Evolutionary conservation across 306 rosid genomes (phyloP).

Genomic region (Ceratonia siliqua): DNA sequence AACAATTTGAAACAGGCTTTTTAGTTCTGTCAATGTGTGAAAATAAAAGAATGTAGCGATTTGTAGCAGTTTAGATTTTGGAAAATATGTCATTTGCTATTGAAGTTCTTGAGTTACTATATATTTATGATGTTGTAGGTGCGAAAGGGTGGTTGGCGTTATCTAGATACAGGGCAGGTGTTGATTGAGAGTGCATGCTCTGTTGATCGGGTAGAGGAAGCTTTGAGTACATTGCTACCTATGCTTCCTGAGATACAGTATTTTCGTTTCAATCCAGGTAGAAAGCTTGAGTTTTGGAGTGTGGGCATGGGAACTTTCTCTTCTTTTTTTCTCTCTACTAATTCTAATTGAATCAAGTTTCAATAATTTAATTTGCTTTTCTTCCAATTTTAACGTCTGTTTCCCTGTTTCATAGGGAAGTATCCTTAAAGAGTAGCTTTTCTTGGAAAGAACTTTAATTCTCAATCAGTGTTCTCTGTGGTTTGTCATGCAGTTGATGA

Average conservation of each 20-base stretch:
- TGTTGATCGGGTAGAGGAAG: constrained; percentile 98
- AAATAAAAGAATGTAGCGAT: no score
- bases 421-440: constrained; percentile 2
- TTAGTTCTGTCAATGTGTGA: constrained; percentile 24
- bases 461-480: constrained; percentile 35
- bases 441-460: constrained; percentile 38
- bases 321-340: constrained; percentile 9
- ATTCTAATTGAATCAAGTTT: constrained; percentile 34
- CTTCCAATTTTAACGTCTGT: constrained; percentile 18
- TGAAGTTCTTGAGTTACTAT: constrained; percentile 9
- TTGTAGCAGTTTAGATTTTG: not conserved
- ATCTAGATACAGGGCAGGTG: constrained; percentile 97
- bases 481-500: constrained; percentile 78
- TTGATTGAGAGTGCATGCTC: constrained; percentile 97
- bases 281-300: constrained; percentile 21
- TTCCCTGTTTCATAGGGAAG: not conserved
- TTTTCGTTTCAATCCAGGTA: constrained; percentile 98
- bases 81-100: not conserved
- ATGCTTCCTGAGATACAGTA: constrained; percentile 96
- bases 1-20: no score
- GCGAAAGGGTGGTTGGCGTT: constrained; percentile 99
- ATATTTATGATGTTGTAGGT: constrained; percentile 50
- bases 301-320: constrained; percentile 24
- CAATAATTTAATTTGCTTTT: constrained; percentile 11
- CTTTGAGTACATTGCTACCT: constrained; percentile 87